phyloP scores from a whole-genome alignment of 176 grass and related monocot genomes.

The Oryza officinalis region DNA sequence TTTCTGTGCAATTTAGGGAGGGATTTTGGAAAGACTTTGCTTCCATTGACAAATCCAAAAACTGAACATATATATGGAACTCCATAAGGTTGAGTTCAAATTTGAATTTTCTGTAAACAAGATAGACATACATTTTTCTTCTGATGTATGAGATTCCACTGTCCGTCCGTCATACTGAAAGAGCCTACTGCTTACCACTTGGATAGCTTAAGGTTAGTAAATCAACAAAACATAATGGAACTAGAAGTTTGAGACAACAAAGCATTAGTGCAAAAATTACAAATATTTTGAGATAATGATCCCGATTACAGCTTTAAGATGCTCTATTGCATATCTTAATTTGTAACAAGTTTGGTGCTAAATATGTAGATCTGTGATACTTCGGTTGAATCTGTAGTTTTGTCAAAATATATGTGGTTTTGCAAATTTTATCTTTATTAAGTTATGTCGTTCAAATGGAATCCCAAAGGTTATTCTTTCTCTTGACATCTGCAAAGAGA shows the following conservation, averaged over 20 bases:
- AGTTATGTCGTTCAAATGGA: not conserved
- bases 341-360: not conserved
- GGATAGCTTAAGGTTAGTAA: not conserved
- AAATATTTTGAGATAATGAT: not conserved
- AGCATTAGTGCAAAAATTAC: not conserved
- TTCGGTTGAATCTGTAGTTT: not conserved
- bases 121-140: not conserved
- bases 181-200: not conserved
- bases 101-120: not conserved
- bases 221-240: not conserved
- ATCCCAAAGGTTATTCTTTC: not conserved
- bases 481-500: not conserved
- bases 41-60: not conserved
- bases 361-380: not conserved
- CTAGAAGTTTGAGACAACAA: too few relatives aligned
- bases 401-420: not conserved
- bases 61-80: not conserved
- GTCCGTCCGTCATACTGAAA: not conserved
- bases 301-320: not conserved
- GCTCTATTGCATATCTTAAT: not conserved
- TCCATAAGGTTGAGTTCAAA: not conserved
- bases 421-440: not conserved
- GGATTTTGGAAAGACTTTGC: too few relatives aligned
- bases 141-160: not conserved
- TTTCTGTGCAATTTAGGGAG: not conserved